phyloP scores from a whole-genome alignment of 371 early-diverging fungal species.

The Syncephalis fuscata region DNA sequence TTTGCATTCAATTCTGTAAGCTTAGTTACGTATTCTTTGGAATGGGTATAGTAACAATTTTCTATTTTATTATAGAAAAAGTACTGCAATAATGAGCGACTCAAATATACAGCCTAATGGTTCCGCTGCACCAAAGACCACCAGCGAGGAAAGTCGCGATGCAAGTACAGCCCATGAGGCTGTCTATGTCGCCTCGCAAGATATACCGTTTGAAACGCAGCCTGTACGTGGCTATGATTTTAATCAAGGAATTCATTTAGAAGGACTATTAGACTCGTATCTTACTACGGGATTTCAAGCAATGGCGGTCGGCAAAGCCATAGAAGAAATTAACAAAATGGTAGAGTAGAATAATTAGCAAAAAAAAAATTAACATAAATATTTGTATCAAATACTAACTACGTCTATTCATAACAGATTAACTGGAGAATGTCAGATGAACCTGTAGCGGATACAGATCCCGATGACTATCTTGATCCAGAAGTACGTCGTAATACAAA shows the following conservation, averaged over 20 bases:
- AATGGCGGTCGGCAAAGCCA: slow-evolving; percentile 69
- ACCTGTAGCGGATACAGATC: slow-evolving; percentile 41
- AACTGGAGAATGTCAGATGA: slow-evolving; percentile 80
- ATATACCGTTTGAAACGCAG: slow-evolving; percentile 44
- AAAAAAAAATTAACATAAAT: no score
- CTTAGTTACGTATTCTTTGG: no score
- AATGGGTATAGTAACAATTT: no score
- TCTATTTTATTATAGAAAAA: no score
- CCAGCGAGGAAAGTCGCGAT: no score
- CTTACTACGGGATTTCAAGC: slow-evolving; percentile 86
- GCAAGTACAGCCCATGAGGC: slow-evolving; percentile 22
- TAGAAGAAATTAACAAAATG: slow-evolving; percentile 82
- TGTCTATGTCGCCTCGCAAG: slow-evolving; percentile 50
- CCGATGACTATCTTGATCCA: slow-evolving; percentile 46
- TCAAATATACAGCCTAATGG: no score
- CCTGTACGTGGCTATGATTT: slow-evolving; percentile 79
- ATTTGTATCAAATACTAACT: neutral
- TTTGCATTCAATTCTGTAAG: no score
- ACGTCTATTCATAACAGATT: slow-evolving; percentile 20
- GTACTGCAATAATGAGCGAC: no score
- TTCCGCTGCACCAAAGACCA: no score
- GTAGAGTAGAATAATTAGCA: slow-evolving; percentile 18
- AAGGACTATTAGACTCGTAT: slow-evolving; percentile 49
- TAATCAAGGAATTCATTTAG: slow-evolving; percentile 52
- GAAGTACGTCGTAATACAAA: slow-evolving; percentile 40